Evolutionary conservation across 179 eudicot genomes (phyloP).

Genomic region (Vitellaria paradoxa): DNA sequence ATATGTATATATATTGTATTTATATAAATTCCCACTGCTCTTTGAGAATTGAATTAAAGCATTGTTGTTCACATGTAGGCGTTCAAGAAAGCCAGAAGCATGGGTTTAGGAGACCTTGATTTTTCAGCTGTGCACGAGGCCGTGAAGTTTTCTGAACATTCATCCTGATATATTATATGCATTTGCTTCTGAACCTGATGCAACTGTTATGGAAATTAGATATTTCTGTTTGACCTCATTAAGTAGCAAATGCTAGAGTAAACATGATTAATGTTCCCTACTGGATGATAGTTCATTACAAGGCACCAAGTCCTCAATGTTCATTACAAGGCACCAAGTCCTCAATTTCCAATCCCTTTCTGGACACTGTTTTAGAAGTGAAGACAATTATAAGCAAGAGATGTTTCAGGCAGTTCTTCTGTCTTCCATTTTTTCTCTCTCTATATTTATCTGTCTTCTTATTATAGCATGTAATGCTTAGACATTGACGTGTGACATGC

Average conservation of each 20-base stretch:
- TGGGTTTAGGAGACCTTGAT: constrained; percentile 88
- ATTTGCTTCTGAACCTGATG: not conserved
- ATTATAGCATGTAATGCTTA: too few species aligned
- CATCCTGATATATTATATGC: constrained; percentile 25
- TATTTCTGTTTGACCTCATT: not conserved
- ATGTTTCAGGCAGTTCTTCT: too few species aligned
- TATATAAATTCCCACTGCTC: not conserved
- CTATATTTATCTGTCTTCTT: too few species aligned
- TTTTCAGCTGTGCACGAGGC: constrained; percentile 92
- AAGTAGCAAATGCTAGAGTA: not conserved
- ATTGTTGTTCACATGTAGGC: constrained; percentile 39
- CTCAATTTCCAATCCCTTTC: too few species aligned
- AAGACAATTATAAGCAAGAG: too few species aligned
- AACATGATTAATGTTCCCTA: not conserved
- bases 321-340: not conserved
- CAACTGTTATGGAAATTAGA: not conserved
- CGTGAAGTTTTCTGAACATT: constrained; percentile 40
- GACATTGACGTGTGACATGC: too few species aligned
- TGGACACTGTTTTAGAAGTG: too few species aligned
- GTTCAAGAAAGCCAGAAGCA: constrained; percentile 86
- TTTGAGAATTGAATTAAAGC: not conserved
- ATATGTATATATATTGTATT: too few species aligned
- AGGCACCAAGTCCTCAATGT: too few species aligned
- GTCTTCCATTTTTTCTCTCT: too few species aligned
- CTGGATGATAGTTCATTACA: not conserved